These are phyloP conservation scores for Cardiospermum halicacabum DNA, from an alignment of 345 rosid species.

Conservation along the genomic window DNA sequence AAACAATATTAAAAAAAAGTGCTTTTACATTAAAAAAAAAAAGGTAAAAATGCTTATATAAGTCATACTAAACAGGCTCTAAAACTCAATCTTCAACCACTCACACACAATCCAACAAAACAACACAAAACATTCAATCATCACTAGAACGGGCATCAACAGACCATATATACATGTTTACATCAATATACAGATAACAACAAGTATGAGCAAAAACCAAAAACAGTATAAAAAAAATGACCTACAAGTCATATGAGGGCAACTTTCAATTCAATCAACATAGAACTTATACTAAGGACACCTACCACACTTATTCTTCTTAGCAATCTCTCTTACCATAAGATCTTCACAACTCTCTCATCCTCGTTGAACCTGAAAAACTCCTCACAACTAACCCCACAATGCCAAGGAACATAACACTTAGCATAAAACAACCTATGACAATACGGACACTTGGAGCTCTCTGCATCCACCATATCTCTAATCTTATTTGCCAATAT, in stretches of 20 bases:
- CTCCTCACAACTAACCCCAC: conserved; percentile 31
- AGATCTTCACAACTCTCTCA: conserved; percentile 40
- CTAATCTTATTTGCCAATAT: conserved; percentile 34
- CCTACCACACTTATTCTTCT: conserved; percentile 37
- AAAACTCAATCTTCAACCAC: too few relatives aligned
- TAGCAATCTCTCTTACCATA: conserved; percentile 34
- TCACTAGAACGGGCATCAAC: too few relatives aligned
- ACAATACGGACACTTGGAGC: conserved; percentile 67
- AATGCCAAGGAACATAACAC: conserved; percentile 43
- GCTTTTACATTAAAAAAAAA: too few relatives aligned
- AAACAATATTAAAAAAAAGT: too few relatives aligned
- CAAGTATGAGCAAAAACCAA: too few relatives aligned
- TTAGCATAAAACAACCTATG: conserved; percentile 50
- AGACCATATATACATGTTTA: too few relatives aligned
- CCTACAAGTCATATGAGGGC: conserved; percentile 49
- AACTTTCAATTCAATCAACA: conserved; percentile 38
- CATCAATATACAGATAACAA: too few relatives aligned
- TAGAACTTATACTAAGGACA: conserved; percentile 40
- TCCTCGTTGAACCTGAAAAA: conserved; percentile 25
- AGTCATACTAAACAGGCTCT: too few relatives aligned
- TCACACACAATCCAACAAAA: too few relatives aligned
- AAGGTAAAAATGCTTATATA: too few relatives aligned
- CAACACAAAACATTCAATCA: too few relatives aligned
- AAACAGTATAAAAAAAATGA: too few relatives aligned
- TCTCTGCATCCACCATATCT: conserved; percentile 43